Evolutionary conservation across 352 stramenopile species (phyloP), one percentile per base, ranked within the genome.

Genomic region (Globisporangium irregulare): DNA sequence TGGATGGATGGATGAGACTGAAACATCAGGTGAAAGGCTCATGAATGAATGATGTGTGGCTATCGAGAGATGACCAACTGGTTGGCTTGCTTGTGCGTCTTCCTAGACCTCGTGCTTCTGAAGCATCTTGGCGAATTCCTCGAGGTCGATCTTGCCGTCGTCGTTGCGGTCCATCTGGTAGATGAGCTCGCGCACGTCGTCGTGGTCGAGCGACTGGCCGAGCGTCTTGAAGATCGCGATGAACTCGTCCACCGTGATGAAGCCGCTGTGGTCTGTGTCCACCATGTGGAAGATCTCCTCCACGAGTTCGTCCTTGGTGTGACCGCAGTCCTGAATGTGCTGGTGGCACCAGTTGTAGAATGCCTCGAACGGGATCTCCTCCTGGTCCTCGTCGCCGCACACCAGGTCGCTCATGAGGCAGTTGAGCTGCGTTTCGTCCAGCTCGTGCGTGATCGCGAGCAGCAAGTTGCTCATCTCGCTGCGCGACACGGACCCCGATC

Each of bases 121-220:
- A 6, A 92, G 70, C 82, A 92, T 92, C 55, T 84, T 87, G 63
- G 64, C 68, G 63, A 92, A 92, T 50, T 92, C 84, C 32, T 90
- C 80, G 6, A 90, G 61, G 60, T 92, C 82, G 65, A 92, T 92
- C 73, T 90, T 90, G 57, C 80, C 80, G 60, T 89, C 84, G 60
- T 86, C 77, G 68, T 90, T 92, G 53, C 80, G 79, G 55, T 90
- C 82, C 81, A 90, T 90, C 53, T 90, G 78, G 38, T 90, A 92
- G 6, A 92, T 78, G 4, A 92, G 72, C 69, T 92, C 82, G 27
- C 84, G 80, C 53, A 92, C 84, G 60, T 90, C 82, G 65, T 92
- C 81, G 51, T 90, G 81, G 63, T 90, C 81, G 24, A 92, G 80
- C 48, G 84, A 77, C 62, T 92, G 84, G 7, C 84, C 82, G 24